These are phyloP conservation scores for Suillus lakei DNA, from an alignment of 768 basidiomycete species.

Conservation along the genomic window DNA sequence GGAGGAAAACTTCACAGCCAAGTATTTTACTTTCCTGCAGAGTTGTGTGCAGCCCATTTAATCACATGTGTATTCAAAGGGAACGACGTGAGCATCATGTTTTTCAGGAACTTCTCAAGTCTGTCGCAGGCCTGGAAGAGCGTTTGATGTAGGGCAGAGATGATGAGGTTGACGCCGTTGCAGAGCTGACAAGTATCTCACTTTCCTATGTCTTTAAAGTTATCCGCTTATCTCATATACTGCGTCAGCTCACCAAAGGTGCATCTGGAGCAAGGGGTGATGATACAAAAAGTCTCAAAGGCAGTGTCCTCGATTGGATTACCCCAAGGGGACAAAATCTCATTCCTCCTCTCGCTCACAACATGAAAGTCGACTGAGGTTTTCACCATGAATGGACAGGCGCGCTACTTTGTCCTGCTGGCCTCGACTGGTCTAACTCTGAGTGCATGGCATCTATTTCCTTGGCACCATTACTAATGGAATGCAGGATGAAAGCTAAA, in stretches of 20 bases:
- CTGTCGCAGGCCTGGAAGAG: constrained; percentile 20
- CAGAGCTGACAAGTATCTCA: constrained; percentile 19
- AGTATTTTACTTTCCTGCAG: not conserved
- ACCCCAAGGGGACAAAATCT: constrained; percentile 20
- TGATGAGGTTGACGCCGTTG: constrained; percentile 20
- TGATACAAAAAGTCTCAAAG: constrained; percentile 24
- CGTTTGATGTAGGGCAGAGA: constrained; percentile 15
- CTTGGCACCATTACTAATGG: not conserved
- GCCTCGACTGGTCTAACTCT: constrained; percentile 23
- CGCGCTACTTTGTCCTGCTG: constrained; percentile 24
- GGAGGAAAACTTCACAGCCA: constrained; percentile 1
- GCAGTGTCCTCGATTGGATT: constrained; percentile 30
- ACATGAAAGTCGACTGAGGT: constrained; percentile 18
- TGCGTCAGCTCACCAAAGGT: constrained; percentile 30
- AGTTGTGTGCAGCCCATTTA: not conserved
- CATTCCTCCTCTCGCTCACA: constrained; percentile 11
- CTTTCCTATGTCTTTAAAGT: not conserved
- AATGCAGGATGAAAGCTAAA: constrained; percentile 5
- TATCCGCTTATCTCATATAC: not conserved
- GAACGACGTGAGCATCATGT: constrained; percentile 19
- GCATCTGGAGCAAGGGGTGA: constrained; percentile 20
- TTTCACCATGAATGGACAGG: constrained; percentile 26
- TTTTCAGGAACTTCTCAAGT: constrained; percentile 18
- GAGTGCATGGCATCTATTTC: constrained; percentile 12
- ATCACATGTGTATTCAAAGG: constrained; percentile 10